Percentiles rank a stretch among this genome's conserved stretches.
These are phyloP conservation scores for Diaporthe sp. DNA, from an alignment of 2,329 filamentous ascomycete genomes.

Conservation along the genomic window DNA sequence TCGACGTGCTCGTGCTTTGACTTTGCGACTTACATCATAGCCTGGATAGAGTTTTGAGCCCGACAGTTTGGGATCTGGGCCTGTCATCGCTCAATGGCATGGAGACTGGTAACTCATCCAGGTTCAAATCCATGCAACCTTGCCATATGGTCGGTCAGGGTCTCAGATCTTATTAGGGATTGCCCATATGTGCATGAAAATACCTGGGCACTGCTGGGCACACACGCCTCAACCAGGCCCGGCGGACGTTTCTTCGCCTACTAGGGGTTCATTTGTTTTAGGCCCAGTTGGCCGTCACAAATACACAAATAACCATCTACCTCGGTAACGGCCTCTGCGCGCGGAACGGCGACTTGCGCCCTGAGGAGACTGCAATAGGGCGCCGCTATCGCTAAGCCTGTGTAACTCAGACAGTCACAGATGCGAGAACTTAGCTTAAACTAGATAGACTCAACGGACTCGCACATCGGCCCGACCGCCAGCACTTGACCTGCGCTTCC, in stretches of 20 bases:
- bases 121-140: not conserved
- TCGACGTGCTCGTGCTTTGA: not conserved
- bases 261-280: not conserved
- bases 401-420: not conserved
- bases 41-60: conserved; percentile 24
- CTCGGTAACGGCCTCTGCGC: not conserved
- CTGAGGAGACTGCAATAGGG: not conserved
- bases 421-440: not conserved
- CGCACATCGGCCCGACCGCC: conserved; percentile 15
- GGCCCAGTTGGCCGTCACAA: not conserved
- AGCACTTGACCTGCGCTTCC: not conserved
- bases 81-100: conserved; percentile 7
- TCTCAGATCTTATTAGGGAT: not conserved
- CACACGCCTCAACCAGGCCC: not conserved
- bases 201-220: not conserved
- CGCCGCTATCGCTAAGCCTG: not conserved
- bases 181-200: not conserved
- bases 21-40: conserved; percentile 33
- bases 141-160: not conserved
- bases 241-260: not conserved
- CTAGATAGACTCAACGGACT: not conserved
- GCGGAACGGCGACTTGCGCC: not conserved
- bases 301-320: conserved; percentile 4
- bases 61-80: conserved; percentile 24
- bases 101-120: not conserved